These are phyloP conservation scores for Cercophora scortea DNA, from an alignment of 495 filamentous ascomycete species.

Conservation along the genomic window DNA sequence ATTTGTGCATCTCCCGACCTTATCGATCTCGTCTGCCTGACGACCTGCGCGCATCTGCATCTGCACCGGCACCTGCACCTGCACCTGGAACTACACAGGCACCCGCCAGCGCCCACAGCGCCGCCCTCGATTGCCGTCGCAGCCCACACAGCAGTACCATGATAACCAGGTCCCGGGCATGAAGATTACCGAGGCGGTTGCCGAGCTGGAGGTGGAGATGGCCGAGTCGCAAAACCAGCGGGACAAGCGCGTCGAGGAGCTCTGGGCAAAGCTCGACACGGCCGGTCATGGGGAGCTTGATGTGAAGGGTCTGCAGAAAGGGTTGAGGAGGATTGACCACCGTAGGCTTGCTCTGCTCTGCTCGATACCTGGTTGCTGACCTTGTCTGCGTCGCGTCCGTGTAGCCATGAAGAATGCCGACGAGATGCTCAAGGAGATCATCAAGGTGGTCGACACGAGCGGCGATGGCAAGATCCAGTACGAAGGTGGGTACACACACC, in stretches of 20 bases:
- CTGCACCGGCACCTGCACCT: background rate
- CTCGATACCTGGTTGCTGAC: conserved; percentile 13
- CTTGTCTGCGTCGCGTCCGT: background rate
- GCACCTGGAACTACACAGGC: background rate
- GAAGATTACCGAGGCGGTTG: conserved; percentile 35
- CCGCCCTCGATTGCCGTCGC: conserved; percentile 2
- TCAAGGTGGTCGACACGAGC: conserved; percentile 74
- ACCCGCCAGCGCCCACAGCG: background rate
- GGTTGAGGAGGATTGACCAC: conserved; percentile 83
- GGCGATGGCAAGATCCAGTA: conserved; percentile 87
- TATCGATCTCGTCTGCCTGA: too few relatives aligned
- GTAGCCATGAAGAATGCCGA: conserved; percentile 91
- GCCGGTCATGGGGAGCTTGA: conserved; percentile 71
- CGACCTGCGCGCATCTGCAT: background rate
- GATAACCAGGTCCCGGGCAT: conserved; percentile 27
- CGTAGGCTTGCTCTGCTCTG: conserved; percentile 49
- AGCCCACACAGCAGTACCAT: conserved; percentile 22
- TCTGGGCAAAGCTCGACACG: conserved; percentile 77
- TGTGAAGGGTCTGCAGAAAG: conserved; percentile 71
- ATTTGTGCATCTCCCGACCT: too few relatives aligned
- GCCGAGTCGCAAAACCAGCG: conserved; percentile 62
- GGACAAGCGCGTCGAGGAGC: conserved; percentile 66
- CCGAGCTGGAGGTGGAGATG: conserved; percentile 35
- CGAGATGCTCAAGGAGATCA: conserved; percentile 69
- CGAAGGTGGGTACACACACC: conserved; percentile 48